A percentile compares a stretch with the other conserved stretches of the same genome.
phyloP scores from a whole-genome alignment of 2,329 filamentous ascomycete genomes.

The Aspergillus ochraceus region DNA sequence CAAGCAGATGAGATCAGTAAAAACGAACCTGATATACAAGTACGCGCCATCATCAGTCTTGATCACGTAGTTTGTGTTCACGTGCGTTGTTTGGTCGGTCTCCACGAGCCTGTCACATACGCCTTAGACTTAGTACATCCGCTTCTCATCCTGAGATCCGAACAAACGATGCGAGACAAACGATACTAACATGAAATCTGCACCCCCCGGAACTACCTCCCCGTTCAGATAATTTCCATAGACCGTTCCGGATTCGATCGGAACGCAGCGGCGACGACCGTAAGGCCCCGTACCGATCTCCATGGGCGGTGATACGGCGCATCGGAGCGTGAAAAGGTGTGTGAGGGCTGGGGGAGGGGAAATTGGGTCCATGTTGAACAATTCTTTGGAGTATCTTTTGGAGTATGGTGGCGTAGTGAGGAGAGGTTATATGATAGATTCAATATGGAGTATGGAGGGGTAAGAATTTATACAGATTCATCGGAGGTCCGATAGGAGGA shows the following conservation, averaged over 20 bases:
- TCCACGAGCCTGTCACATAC: constrained; percentile 23
- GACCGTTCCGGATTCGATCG: constrained; percentile 23
- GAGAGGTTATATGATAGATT: too few species aligned
- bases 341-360: constrained; percentile 21
- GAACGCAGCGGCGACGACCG: constrained; percentile 26
- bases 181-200: constrained; percentile 27
- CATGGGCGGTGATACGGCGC: constrained; percentile 24
- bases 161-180: not conserved
- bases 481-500: too few species aligned
- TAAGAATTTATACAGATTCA: too few species aligned
- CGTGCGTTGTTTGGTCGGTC: constrained; percentile 28
- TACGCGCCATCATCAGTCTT: constrained; percentile 27
- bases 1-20: not conserved
- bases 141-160: not conserved
- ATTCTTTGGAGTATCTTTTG: too few species aligned
- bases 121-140: too few species aligned
- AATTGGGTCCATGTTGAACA: constrained; percentile 19
- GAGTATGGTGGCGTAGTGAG: too few species aligned
- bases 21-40: constrained; percentile 24
- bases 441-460: too few species aligned
- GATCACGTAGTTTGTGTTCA: constrained; percentile 29
- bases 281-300: constrained; percentile 27
- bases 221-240: constrained; percentile 23
- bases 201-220: constrained; percentile 26
- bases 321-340: constrained; percentile 26